Percentiles rank a stretch among this genome's conserved stretches.
Evolutionary conservation across 2,329 filamentous ascomycete species (phyloP).

Genomic region (Raffaelea albimanens): DNA sequence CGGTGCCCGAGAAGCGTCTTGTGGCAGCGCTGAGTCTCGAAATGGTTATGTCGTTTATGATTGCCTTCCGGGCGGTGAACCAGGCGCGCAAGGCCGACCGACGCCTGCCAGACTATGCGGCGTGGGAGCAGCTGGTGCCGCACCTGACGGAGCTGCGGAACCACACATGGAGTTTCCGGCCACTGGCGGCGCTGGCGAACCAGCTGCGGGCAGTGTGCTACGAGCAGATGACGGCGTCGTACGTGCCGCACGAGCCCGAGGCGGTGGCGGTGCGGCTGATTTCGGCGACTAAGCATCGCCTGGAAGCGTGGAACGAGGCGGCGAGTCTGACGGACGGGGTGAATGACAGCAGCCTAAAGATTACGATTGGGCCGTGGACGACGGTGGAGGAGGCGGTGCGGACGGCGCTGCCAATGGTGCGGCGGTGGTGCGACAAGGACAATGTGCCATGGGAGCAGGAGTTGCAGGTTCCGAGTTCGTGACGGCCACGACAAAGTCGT

Average conservation of each 20-base stretch:
- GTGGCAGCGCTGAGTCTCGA: slow-evolving; percentile 35
- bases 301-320: slow-evolving; percentile 22
- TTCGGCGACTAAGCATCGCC: slow-evolving; percentile 15
- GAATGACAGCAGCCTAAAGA: slow-evolving; percentile 18
- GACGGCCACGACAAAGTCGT: not conserved
- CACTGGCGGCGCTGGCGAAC: slow-evolving; percentile 29
- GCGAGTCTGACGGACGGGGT: slow-evolving; percentile 18
- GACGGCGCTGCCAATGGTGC: slow-evolving; percentile 28
- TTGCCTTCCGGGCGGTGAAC: slow-evolving; percentile 41
- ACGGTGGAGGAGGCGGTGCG: slow-evolving; percentile 33
- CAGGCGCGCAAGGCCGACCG: slow-evolving; percentile 33
- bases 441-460: slow-evolving; percentile 30
- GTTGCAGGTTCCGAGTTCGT: slow-evolving; percentile 7
- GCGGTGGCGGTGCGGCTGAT: slow-evolving; percentile 19
- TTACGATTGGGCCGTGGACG: slow-evolving; percentile 31
- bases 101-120: slow-evolving; percentile 28
- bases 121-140: slow-evolving; percentile 36
- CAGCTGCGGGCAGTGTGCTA: slow-evolving; percentile 34
- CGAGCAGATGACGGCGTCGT: slow-evolving; percentile 28
- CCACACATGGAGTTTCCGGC: slow-evolving; percentile 24
- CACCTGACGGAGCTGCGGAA: slow-evolving; percentile 31
- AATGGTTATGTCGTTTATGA: slow-evolving; percentile 42
- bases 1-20: slow-evolving; percentile 28
- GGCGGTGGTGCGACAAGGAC: slow-evolving; percentile 34
- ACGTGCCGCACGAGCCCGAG: slow-evolving; percentile 21